Conservation (phyloP, 2,329 filamentous ascomycete species). For the Colletotrichum tabaci region DNA sequence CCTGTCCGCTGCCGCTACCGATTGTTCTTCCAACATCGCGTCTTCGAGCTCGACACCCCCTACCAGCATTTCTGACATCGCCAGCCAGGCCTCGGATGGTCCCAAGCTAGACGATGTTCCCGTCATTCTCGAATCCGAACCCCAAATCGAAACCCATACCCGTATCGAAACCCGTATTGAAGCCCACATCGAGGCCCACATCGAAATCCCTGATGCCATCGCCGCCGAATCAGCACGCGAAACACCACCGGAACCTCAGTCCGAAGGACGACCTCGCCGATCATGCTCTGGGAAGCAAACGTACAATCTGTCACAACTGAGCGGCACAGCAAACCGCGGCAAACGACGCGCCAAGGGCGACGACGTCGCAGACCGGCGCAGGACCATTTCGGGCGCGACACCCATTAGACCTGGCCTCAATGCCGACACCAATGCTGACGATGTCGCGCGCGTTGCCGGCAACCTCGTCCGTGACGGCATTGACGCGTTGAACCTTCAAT, state of each 20-base stretch:
- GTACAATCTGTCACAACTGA: constrained; percentile 77
- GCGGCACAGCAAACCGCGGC: constrained; percentile 73
- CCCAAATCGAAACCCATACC: constrained; percentile 28
- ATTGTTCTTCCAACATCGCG: constrained; percentile 66
- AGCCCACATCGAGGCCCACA: constrained; percentile 33
- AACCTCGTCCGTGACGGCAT: constrained; percentile 55
- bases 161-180: constrained; percentile 25
- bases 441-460: constrained; percentile 43
- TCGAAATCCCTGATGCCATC: constrained; percentile 28
- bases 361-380: constrained; percentile 59
- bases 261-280: constrained; percentile 67
- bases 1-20: constrained; percentile 51
- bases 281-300: constrained; percentile 69
- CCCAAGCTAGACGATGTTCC: constrained; percentile 53
- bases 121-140: constrained; percentile 40
- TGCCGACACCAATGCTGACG: constrained; percentile 44
- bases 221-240: constrained; percentile 25
- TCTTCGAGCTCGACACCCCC: constrained; percentile 75
- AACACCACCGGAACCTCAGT: constrained; percentile 45
- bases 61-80: constrained; percentile 75
- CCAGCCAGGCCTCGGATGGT: constrained; percentile 67
- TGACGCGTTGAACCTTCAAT: constrained; percentile 63
- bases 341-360: constrained; percentile 69
- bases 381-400: constrained; percentile 61
- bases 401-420: constrained; percentile 44